Evolutionary conservation across 179 eudicot genomes (phyloP), one percentile per base, ranked within the genome.

Genomic region (Corrigiola litoralis): DNA sequence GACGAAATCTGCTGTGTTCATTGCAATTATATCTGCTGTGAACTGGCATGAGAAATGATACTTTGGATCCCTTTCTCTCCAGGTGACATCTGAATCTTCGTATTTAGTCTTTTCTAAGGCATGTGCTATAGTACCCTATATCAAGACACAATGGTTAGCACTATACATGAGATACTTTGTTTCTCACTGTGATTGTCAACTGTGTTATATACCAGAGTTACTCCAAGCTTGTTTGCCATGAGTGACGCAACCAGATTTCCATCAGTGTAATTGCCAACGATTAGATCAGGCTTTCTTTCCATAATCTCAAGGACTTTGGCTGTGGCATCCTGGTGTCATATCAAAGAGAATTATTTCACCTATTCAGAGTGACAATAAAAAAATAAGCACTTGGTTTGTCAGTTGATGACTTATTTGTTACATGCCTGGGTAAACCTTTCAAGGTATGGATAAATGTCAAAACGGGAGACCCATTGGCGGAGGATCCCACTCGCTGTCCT

Each of bases 71-170:
- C 76, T 79, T 40, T 73, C 75, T 62, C 62, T 82, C 86, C 83
- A 82, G 71, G 53, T 67, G 46, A 82, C 72, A 68, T 82, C 83
- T 50, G 86, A 82, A 68, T 82, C 81, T 73, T 79, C 83, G 58
- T 82, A 82, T 70, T 82, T 82, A 1, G 86, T 82, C 65, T 82
- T 82, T 68, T 82, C 86, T 28, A 82, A 76, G 65, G 86, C 86
- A 68, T 82, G 86, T 48, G 86, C 86, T 70, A 82, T 76, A 5
- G 83, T 82, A 23, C 74, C 82, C 86, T 80, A 16, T 64, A 50
- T 54, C 23, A 4, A 70, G 45, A 41, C 57, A 33, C 17, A 47
- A 25, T 47, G 32, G 24, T 75, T 31, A 70, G 34, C 17, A 52
- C 16, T 24, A 51, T 20, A 31, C n/a, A 33, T 28, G 68, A 37